Evolutionary conservation across 306 rosid genomes (phyloP).

Genomic region (Glycine tomentella): DNA sequence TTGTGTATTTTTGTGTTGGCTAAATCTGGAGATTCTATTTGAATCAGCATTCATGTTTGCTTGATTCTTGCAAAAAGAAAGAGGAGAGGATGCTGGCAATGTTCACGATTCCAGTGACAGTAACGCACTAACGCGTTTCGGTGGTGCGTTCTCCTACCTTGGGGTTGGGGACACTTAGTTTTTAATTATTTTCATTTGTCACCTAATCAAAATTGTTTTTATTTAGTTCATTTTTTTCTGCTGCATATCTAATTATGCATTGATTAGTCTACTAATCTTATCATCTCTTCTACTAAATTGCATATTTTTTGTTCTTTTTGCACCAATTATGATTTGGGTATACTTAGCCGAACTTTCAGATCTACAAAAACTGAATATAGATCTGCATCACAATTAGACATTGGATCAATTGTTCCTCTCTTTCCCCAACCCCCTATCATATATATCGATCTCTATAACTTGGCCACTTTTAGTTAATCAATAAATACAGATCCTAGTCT

Average conservation of each 20-base stretch:
- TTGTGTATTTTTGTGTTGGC: slow-evolving; percentile 10
- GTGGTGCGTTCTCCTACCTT: slow-evolving; percentile 7
- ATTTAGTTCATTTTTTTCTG: too few relatives aligned
- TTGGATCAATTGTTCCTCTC: slow-evolving; percentile 14
- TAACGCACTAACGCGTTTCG: not conserved
- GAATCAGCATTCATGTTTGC: slow-evolving; percentile 13
- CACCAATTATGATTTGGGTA: not conserved
- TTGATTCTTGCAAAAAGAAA: slow-evolving; percentile 2
- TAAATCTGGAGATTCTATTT: slow-evolving; percentile 22
- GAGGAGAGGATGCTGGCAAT: slow-evolving; percentile 6
- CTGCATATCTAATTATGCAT: not conserved
- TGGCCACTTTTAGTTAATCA: not conserved
- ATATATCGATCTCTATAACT: not conserved
- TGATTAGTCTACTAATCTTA: not conserved
- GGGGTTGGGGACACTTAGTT: not conserved
- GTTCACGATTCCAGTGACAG: slow-evolving; percentile 33
- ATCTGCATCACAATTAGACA: slow-evolving; percentile 14
- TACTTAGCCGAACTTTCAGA: slow-evolving; percentile 31
- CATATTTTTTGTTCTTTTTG: not conserved
- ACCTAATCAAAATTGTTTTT: too few relatives aligned
- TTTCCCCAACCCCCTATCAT: not conserved
- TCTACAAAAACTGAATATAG: slow-evolving; percentile 26
- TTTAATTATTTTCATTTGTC: not conserved
- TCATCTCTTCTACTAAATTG: not conserved
- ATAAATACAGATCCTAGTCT: slow-evolving; percentile 23